A percentile compares a stretch with the other conserved stretches of the same genome.
These are phyloP conservation scores for Russula compacta DNA, from an alignment of 768 basidiomycete species.

Conservation along the genomic window DNA sequence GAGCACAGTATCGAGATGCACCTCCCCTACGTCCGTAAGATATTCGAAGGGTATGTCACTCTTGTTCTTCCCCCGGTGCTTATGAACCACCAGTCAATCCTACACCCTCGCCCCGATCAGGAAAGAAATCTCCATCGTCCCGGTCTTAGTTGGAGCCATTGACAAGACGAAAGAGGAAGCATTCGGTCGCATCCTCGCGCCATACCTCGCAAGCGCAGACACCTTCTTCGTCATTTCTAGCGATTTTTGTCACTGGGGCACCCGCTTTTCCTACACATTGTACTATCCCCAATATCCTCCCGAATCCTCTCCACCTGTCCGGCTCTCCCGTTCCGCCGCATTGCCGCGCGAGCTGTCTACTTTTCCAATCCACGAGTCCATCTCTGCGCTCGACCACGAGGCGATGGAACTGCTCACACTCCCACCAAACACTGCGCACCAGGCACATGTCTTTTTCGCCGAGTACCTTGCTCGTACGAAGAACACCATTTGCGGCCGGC, in stretches of 20 bases:
- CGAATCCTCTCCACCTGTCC: constrained; percentile 36
- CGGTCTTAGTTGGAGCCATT: constrained; percentile 82
- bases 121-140: constrained; percentile 72
- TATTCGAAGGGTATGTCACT: constrained; percentile 62
- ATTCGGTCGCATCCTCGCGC: constrained; percentile 67
- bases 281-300: constrained; percentile 66
- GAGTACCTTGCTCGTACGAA: constrained; percentile 62
- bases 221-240: constrained; percentile 89
- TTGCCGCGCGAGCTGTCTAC: constrained; percentile 31
- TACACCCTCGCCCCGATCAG: constrained; percentile 29
- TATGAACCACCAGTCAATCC: neutral
- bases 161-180: constrained; percentile 45
- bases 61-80: neutral
- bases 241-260: constrained; percentile 98
- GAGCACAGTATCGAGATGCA: constrained; percentile 99
- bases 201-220: constrained; percentile 66
- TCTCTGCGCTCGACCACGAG: constrained; percentile 76
- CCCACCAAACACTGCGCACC: constrained; percentile 40
- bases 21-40: constrained; percentile 79
- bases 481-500: constrained; percentile 96
- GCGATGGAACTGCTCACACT: constrained; percentile 67
- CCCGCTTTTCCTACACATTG: constrained; percentile 77
- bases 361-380: constrained; percentile 76
- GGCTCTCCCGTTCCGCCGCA: constrained; percentile 38
- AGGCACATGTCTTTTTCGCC: constrained; percentile 54